Evolutionary conservation across 2,329 filamentous ascomycete species (phyloP), one percentile per base, ranked within the genome.

Genomic region (Epichloe amarillans): DNA sequence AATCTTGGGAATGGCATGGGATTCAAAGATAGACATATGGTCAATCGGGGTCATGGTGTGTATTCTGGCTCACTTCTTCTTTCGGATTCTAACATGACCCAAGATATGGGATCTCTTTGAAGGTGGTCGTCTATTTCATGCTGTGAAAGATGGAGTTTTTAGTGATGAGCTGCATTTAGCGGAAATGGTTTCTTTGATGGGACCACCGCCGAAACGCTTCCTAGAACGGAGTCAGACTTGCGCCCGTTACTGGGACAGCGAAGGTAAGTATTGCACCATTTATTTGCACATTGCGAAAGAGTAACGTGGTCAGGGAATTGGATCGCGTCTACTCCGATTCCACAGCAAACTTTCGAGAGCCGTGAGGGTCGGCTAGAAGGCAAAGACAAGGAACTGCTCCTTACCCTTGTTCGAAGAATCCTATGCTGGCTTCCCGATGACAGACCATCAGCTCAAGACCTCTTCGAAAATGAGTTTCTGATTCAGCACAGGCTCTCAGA

Each of bases 121-220:
- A 50, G 59, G 58, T 3, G 55, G 58, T 6, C 53, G 60, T 12
- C 56, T 67, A 4, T 66, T 66, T 50, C 54, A 53, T 36, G 55
- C 57, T 39, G 39, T 51, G 38, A 47, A 55, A 53, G 44, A 61
- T 39, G 46, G 56, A 11, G 36, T 56, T 44, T 42, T 63, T 45
- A 36, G 59, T 49, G 52, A 61, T 49, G 57, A 60, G 17, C 58
- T 61, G 35, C 62, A 66, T 33, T 57, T 68, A 45, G 63, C 61
- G 1, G 58, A 62, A 45, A 67, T 70, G 61, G 61, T 70, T 4
- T 64, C 67, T 3, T 50, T 69, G 7, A 57, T 72, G 51, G 67
- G 67, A 4, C 21, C 15, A 0, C 62, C 58, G 1, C 69, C 68
- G 2, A 64, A 64, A 2, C 56, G 52, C 45, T 65, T 70, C 40